Conservation (phyloP, 1,284 basidiomycete genomes). For the Ganoderma leucocontextum region DNA sequence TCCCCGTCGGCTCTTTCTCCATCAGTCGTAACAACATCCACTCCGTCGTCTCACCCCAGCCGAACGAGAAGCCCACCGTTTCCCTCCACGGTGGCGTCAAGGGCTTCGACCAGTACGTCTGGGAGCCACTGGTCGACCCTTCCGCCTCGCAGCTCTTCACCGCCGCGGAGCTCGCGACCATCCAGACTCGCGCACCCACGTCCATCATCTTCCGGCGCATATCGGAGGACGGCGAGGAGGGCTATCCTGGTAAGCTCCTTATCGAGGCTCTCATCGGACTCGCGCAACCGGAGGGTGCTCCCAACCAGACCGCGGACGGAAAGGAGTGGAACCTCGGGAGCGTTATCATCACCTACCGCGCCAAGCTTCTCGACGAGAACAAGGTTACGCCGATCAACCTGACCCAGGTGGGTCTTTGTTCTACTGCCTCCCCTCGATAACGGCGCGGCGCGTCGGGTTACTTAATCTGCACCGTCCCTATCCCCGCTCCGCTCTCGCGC, state of each 20-base stretch:
- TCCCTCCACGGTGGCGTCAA: slow-evolving; percentile 75
- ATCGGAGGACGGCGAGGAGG: slow-evolving; percentile 73
- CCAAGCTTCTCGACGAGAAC: slow-evolving; percentile 60
- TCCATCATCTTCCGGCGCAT: slow-evolving; percentile 63
- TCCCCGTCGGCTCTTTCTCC: slow-evolving; percentile 64
- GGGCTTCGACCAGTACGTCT: slow-evolving; percentile 67
- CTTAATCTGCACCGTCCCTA: not conserved
- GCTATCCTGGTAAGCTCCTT: slow-evolving; percentile 67
- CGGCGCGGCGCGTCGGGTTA: not conserved
- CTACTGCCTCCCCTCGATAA: slow-evolving; percentile 6
- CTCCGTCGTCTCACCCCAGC: slow-evolving; percentile 52
- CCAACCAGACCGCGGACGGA: slow-evolving; percentile 38
- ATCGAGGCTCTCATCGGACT: slow-evolving; percentile 69
- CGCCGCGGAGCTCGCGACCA: slow-evolving; percentile 55
- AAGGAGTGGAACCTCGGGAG: slow-evolving; percentile 64
- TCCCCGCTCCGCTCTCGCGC: not conserved
- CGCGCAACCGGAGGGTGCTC: slow-evolving; percentile 53
- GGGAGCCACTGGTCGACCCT: slow-evolving; percentile 55
- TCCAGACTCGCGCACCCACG: slow-evolving; percentile 45
- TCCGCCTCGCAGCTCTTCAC: slow-evolving; percentile 63
- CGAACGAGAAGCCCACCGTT: slow-evolving; percentile 65
- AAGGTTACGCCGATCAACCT: slow-evolving; percentile 76
- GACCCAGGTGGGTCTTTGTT: slow-evolving; percentile 63
- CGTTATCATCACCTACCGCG: slow-evolving; percentile 71
- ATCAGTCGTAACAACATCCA: slow-evolving; percentile 62